Evolutionary conservation across 371 early-diverging fungal species (phyloP), one percentile per base, ranked within the genome.

Genomic region (Syncephalastrum sp.): DNA sequence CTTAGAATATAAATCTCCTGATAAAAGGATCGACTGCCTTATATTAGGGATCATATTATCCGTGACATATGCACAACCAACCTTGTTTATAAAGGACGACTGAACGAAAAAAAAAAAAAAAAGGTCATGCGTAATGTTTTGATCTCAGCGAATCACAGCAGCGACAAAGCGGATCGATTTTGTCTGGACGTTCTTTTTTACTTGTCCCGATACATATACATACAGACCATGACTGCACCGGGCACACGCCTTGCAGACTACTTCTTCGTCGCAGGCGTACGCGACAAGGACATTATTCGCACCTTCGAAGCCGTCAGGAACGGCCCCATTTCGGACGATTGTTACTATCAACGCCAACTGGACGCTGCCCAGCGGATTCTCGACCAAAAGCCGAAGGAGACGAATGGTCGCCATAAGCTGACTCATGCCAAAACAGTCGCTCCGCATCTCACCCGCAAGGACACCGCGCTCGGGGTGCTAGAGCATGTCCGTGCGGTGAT

Each of bases 401-500:
- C 55, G n/a, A 49, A 49, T 41, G 46, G 50, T 16, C 50, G 23
- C 16, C 25, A 25, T 27, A 14, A 15, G 25, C 12, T 50, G n/a
- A 12, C 27, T 24, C 43, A 45, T 29, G 17, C 33, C 16, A 51
- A 50, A 45, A 58, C 44, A 45, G 41, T 47, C 29, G 5, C 38
- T 45, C 6, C 38, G 52, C 38, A 47, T 17, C 50, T 38, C 14
- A 24, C 33, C 4, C 19, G 38, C 15, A 54, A 52, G 24, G 52
- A 50, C 50, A 47, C 54, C 3, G 14, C 53, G 1, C 47, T 60
- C 23, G 77, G 68, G 8, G 69, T 79, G 7, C 50, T 79, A 4
- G 74, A 79, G 47, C 79, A 79, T 57, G 76, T 79, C 5, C 74
- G 74, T 27, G 49, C 65, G 15, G 76, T 79, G 19, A 79, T 79